Conservation (phyloP, 2,329 filamentous ascomycete species). For the Escovopsis sp. region DNA sequence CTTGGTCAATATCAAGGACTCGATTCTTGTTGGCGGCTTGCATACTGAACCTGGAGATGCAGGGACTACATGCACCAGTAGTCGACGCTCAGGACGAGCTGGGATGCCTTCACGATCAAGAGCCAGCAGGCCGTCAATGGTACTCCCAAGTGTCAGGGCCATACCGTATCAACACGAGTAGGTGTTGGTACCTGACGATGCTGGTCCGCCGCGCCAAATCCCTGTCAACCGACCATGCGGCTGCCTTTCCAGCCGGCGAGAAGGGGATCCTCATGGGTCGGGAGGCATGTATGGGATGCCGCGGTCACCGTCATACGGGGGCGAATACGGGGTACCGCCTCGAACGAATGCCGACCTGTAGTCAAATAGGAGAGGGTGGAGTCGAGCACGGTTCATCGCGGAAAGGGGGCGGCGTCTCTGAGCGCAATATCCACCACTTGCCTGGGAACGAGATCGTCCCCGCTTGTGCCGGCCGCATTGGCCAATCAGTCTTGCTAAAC, state of each 20-base stretch:
- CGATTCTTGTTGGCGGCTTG: conserved; percentile 4
- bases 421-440: too few relatives aligned
- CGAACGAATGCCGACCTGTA: not conserved
- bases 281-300: conserved; percentile 9
- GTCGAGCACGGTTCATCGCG: conserved; percentile 4
- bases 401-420: conserved; percentile 1
- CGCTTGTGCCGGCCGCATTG: too few relatives aligned
- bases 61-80: too few relatives aligned
- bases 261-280: conserved; percentile 3
- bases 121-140: conserved; percentile 1
- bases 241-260: conserved; percentile 2
- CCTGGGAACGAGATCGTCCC: too few relatives aligned
- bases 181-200: conserved; percentile 2
- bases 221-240: conserved; percentile 4
- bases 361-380: conserved; percentile 7
- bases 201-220: not conserved
- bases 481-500: too few relatives aligned
- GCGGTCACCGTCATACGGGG: conserved; percentile 11
- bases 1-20: conserved; percentile 24
- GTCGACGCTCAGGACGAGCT: too few relatives aligned
- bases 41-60: not conserved
- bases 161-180: too few relatives aligned
- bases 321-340: too few relatives aligned
- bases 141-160: too few relatives aligned
- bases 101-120: conserved; percentile 3